Evolutionary conservation across 2,329 filamentous ascomycete species (phyloP).

Genomic region (Sporothrix dimorphospora): DNA sequence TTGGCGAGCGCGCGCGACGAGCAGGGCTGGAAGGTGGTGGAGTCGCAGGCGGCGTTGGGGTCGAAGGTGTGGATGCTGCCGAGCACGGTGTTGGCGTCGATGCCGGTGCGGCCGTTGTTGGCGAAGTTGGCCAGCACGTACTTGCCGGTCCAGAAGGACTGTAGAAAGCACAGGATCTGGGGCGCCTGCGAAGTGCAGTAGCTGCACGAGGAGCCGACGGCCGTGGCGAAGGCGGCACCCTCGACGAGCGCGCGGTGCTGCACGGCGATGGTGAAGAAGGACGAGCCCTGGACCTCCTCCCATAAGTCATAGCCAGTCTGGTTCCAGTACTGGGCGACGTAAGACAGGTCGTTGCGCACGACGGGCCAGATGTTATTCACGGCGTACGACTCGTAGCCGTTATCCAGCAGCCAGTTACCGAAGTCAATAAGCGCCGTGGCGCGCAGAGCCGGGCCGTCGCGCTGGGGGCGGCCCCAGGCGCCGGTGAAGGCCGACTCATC

Average conservation of each 20-base stretch:
- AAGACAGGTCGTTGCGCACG: conserved; percentile 74
- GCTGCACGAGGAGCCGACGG: conserved; percentile 62
- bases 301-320: conserved; percentile 73
- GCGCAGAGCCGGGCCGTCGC: conserved; percentile 76
- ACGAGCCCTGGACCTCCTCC: conserved; percentile 77
- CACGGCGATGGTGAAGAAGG: conserved; percentile 75
- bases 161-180: conserved; percentile 72
- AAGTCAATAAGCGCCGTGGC: conserved; percentile 75
- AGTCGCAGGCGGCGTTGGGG: conserved; percentile 65
- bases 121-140: conserved; percentile 69
- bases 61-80: conserved; percentile 72
- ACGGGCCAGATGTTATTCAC: conserved; percentile 69
- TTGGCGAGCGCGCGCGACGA: conserved; percentile 70
- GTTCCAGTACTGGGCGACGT: conserved; percentile 74
- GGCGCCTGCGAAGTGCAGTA: conserved; percentile 66
- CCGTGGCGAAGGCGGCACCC: conserved; percentile 67
- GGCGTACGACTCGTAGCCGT: conserved; percentile 61
- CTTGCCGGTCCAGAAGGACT: conserved; percentile 70
- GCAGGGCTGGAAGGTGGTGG: conserved; percentile 77
- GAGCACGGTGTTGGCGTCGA: conserved; percentile 72
- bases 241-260: conserved; percentile 71
- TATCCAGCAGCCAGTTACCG: conserved; percentile 68
- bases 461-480: conserved; percentile 75
- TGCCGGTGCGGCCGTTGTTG: conserved; percentile 60
- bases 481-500: conserved; percentile 67